phyloP scores from a whole-genome alignment of 23 red algal genomes.

The Cyanidioschyzon merolae region DNA sequence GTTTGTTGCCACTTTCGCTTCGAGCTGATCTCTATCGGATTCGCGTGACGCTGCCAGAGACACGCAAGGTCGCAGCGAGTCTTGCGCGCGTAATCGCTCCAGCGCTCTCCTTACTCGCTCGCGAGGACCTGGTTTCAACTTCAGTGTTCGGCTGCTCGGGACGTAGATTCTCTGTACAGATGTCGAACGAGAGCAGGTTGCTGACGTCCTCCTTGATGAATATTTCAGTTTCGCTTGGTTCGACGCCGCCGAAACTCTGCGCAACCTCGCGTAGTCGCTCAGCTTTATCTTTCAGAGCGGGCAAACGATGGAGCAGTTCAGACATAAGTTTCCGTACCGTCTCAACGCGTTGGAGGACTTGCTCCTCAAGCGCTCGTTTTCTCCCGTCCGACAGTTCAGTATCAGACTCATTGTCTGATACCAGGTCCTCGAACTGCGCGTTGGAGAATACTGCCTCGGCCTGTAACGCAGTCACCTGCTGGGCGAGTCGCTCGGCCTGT shows the following conservation, averaged over 20 bases:
- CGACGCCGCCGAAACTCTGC: conserved; percentile 1
- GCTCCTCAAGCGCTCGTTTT: neutral
- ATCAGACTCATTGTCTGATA: neutral
- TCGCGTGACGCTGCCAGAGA: neutral
- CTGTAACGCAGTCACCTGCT: neutral
- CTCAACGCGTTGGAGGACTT: neutral
- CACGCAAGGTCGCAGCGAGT: neutral
- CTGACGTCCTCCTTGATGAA: neutral
- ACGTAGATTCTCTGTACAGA: neutral
- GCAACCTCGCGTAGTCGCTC: neutral
- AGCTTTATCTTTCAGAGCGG: neutral
- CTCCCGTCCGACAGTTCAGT: neutral
- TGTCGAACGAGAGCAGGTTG: neutral
- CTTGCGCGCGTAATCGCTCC: neutral
- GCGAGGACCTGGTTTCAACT: neutral
- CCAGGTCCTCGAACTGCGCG: neutral
- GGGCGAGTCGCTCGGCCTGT: neutral
- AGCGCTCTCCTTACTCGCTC: neutral
- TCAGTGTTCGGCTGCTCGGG: neutral
- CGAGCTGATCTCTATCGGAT: neutral
- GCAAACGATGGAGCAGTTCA: neutral
- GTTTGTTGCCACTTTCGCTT: too few species aligned
- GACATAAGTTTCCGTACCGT: neutral
- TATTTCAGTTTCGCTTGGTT: neutral
- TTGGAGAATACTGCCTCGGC: neutral